Conservation (phyloP, 768 basidiomycete genomes). For the Amanita pallidorosea region DNA sequence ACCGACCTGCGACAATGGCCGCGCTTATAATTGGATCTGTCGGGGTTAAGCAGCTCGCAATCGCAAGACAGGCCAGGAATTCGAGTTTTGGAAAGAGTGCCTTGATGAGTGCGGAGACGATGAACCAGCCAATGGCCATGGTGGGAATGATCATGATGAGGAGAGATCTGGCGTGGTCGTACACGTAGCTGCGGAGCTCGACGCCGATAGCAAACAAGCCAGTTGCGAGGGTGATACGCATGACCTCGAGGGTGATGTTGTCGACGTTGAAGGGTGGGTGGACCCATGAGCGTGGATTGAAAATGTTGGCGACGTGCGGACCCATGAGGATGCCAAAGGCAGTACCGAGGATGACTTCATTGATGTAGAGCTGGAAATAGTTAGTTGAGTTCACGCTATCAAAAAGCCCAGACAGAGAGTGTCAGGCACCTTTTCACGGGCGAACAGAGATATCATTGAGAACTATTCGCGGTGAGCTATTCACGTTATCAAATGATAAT, state of each 20-base stretch:
- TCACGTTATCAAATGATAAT: background rate
- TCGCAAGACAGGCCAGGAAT: slow-evolving; percentile 69
- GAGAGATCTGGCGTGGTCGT: slow-evolving; percentile 63
- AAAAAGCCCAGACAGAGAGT: no score
- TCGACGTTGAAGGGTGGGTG: slow-evolving; percentile 25
- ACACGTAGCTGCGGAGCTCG: slow-evolving; percentile 79
- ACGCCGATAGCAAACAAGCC: slow-evolving; percentile 94
- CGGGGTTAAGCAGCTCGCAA: slow-evolving; percentile 85
- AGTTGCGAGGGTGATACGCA: slow-evolving; percentile 79
- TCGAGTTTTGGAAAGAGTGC: slow-evolving; percentile 61
- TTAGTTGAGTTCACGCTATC: no score
- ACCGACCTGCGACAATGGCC: slow-evolving; percentile 68
- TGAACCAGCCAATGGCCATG: slow-evolving; percentile 79
- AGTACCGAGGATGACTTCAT: slow-evolving; percentile 90
- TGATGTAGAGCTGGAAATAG: slow-evolving; percentile 59
- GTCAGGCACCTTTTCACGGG: slow-evolving; percentile 61
- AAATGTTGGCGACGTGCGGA: slow-evolving; percentile 59
- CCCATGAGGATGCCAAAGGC: slow-evolving; percentile 56
- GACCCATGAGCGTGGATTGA: slow-evolving; percentile 70
- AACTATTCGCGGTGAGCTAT: slow-evolving; percentile 55
- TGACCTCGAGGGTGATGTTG: slow-evolving; percentile 71
- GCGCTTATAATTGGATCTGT: slow-evolving; percentile 94
- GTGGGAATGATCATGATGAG: slow-evolving; percentile 67
- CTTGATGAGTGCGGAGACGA: slow-evolving; percentile 58
- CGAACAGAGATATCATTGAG: slow-evolving; percentile 70